phyloP scores from a whole-genome alignment of 371 early-diverging fungal genomes.

The Mucor piriformis region DNA sequence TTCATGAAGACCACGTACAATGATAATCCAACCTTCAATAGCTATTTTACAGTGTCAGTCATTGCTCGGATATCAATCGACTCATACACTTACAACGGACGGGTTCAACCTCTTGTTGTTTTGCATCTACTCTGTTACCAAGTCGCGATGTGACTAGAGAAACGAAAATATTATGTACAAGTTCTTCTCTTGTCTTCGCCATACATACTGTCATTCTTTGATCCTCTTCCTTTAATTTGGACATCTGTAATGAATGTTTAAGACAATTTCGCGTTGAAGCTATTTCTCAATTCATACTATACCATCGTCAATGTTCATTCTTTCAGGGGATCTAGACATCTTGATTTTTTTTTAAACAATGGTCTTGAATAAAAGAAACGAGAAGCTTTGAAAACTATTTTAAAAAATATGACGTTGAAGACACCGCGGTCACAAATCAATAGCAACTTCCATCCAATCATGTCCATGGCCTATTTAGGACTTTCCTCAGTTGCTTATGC shows the following conservation, averaged over 20 bases:
- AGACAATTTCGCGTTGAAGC: not conserved
- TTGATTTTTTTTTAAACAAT: constrained; percentile 4
- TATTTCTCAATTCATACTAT: not conserved
- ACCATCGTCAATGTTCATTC: constrained; percentile 68
- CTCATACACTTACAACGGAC: constrained; percentile 67
- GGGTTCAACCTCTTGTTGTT: constrained; percentile 44
- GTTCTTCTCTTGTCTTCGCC: constrained; percentile 13
- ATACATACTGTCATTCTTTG: constrained; percentile 9
- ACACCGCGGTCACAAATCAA: not conserved
- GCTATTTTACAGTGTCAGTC: constrained; percentile 44
- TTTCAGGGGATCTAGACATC: constrained; percentile 41
- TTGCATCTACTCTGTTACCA: constrained; percentile 19
- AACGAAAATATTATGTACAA: not conserved
- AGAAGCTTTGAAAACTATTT: not conserved
- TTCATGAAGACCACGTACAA: constrained; percentile 91
- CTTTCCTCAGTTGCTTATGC: too few relatives aligned
- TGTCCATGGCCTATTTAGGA: too few relatives aligned
- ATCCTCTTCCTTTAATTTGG: constrained; percentile 21
- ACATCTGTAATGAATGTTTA: constrained; percentile 5
- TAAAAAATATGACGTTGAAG: not conserved
- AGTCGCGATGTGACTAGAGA: constrained; percentile 9
- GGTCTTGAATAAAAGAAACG: not conserved
- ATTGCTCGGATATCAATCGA: too few relatives aligned
- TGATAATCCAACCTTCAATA: constrained; percentile 94
- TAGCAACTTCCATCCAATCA: too few relatives aligned